These are phyloP conservation scores for Lepidium campestre DNA, from an alignment of 441 rosid genomes.

Conservation along the genomic window DNA sequence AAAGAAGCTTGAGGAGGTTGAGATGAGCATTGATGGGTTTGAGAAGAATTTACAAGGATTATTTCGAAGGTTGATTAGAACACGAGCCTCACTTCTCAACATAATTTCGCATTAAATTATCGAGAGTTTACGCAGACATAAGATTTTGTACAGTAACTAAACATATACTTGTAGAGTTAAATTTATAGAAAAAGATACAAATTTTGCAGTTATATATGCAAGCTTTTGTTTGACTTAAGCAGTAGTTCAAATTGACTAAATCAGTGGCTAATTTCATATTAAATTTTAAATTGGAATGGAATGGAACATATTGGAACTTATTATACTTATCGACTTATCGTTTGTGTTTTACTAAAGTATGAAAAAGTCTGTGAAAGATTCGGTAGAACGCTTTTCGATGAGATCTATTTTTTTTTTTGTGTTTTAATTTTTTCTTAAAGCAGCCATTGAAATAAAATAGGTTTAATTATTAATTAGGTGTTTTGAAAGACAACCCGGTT, in stretches of 20 bases:
- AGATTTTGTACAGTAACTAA: neutral
- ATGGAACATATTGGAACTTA: too few species aligned
- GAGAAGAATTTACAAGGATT: slow-evolving; percentile 49
- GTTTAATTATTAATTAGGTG: too few species aligned
- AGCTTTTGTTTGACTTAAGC: neutral
- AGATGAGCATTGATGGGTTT: slow-evolving; percentile 35
- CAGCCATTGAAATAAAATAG: too few species aligned
- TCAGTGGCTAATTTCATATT: neutral
- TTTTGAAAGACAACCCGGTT: too few species aligned
- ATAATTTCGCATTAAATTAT: slow-evolving; percentile 36
- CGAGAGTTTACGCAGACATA: slow-evolving; percentile 5
- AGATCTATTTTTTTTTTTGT: neutral
- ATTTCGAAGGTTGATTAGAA: slow-evolving; percentile 52
- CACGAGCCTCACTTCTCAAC: slow-evolving; percentile 62
- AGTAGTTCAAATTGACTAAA: neutral
- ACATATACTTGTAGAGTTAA: neutral
- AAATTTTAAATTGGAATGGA: neutral
- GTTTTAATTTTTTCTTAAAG: neutral
- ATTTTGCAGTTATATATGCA: neutral
- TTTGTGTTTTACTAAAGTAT: neutral
- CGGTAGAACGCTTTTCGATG: neutral
- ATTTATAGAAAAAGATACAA: neutral
- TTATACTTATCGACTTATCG: too few species aligned
- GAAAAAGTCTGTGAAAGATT: neutral
- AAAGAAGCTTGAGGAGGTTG: slow-evolving; percentile 41